Conservation (phyloP, 2,329 filamentous ascomycete genomes). For the Davidsoniella eucalypti region DNA sequence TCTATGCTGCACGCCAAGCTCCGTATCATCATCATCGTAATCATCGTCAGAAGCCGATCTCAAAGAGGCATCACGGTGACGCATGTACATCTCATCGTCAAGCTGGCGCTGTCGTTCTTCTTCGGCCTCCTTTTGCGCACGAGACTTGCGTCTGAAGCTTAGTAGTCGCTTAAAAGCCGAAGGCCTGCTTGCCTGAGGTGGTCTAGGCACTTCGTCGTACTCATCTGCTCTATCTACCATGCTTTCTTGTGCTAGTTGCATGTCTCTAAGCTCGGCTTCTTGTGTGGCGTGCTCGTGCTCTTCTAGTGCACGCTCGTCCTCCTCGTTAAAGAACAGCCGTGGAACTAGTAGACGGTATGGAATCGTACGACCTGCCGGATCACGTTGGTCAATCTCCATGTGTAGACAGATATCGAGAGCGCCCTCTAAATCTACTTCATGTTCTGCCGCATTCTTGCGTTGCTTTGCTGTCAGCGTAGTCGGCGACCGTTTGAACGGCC, state of each 20-base stretch:
- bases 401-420: constrained; percentile 80
- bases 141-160: constrained; percentile 5
- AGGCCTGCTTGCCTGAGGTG: background rate
- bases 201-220: background rate
- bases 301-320: constrained; percentile 19
- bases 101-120: background rate
- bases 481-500: constrained; percentile 49
- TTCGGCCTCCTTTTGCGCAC: background rate
- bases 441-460: constrained; percentile 34
- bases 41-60: constrained; percentile 3
- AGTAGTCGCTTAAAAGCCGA: constrained; percentile 5
- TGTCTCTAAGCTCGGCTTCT: constrained; percentile 1
- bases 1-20: constrained; percentile 1
- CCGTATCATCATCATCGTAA: constrained; percentile 2
- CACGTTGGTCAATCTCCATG: constrained; percentile 69
- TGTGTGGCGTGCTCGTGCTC: constrained; percentile 12
- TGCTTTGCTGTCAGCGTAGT: constrained; percentile 51
- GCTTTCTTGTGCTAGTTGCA: background rate
- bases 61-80: background rate
- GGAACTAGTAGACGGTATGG: constrained; percentile 82
- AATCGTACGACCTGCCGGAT: constrained; percentile 74
- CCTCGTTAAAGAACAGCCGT: constrained; percentile 45
- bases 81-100: background rate
- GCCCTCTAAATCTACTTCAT: constrained; percentile 59
- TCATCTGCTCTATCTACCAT: background rate